phyloP scores from a whole-genome alignment of 2,329 filamentous ascomycete genomes.

The Aureobasidium sp. region DNA sequence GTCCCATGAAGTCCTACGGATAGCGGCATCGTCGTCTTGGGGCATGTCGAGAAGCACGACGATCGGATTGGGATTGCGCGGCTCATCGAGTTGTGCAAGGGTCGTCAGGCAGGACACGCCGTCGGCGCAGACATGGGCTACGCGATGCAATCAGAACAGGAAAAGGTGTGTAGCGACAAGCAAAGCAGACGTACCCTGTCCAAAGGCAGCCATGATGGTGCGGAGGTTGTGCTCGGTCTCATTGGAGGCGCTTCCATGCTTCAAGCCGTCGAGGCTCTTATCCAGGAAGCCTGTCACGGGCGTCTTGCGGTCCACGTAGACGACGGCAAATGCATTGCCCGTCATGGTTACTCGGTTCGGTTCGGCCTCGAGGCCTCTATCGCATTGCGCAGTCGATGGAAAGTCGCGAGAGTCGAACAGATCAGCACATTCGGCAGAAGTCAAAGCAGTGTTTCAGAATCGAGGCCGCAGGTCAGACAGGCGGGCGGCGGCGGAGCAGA shows the following conservation, averaged over 20 bases:
- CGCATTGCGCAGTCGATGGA: slow-evolving; percentile 10
- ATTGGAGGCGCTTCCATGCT: slow-evolving; percentile 22
- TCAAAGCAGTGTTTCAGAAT: slow-evolving; percentile 1
- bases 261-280: slow-evolving; percentile 27
- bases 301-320: slow-evolving; percentile 36
- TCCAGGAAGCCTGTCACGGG: slow-evolving; percentile 18
- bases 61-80: slow-evolving; percentile 27
- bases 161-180: not conserved
- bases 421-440: slow-evolving; percentile 1
- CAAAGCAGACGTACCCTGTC: slow-evolving; percentile 27
- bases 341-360: slow-evolving; percentile 26
- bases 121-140: slow-evolving; percentile 32
- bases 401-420: not conserved
- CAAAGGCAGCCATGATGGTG: slow-evolving; percentile 32
- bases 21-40: slow-evolving; percentile 33
- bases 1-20: slow-evolving; percentile 32
- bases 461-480: not conserved
- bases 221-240: slow-evolving; percentile 33
- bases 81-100: slow-evolving; percentile 28
- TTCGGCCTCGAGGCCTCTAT: slow-evolving; percentile 11
- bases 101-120: slow-evolving; percentile 31
- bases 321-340: slow-evolving; percentile 36
- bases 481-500: not conserved
- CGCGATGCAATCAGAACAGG: not conserved
- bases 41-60: slow-evolving; percentile 36